These are phyloP conservation scores for Calonectria naviculata DNA, from an alignment of 2,329 filamentous ascomycete genomes.

Conservation along the genomic window DNA sequence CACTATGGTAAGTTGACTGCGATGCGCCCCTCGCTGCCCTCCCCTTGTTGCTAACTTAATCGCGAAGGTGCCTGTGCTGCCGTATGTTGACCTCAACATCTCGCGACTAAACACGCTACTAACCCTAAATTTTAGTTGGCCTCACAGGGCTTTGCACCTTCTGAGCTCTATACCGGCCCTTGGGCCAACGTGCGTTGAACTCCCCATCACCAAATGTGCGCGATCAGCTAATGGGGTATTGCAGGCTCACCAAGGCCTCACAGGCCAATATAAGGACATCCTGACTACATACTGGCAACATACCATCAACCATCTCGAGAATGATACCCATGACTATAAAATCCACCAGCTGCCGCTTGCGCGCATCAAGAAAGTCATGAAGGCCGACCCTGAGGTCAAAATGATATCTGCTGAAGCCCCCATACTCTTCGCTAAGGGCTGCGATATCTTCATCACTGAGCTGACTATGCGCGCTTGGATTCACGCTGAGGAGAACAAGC, in stretches of 20 bases:
- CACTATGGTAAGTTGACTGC: conserved; percentile 75
- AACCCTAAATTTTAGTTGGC: conserved; percentile 71
- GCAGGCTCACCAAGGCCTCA: conserved; percentile 94
- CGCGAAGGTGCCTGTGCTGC: conserved; percentile 58
- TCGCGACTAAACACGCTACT: conserved; percentile 9
- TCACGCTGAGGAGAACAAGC: conserved; percentile 98
- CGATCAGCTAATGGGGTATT: not conserved
- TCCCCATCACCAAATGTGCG: not conserved
- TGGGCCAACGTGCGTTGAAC: conserved; percentile 87
- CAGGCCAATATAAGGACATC: conserved; percentile 94
- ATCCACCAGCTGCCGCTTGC: conserved; percentile 95
- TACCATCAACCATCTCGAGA: conserved; percentile 94
- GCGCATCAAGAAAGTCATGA: conserved; percentile 99
- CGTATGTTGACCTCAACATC: conserved; percentile 43
- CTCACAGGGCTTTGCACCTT: conserved; percentile 87
- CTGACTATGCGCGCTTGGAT: conserved; percentile 99
- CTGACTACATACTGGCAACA: conserved; percentile 99
- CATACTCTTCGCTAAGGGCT: conserved; percentile 97
- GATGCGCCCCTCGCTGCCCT: not conserved
- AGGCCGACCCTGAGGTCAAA: conserved; percentile 98
- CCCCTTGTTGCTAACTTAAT: conserved; percentile 31
- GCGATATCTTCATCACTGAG: conserved; percentile 99
- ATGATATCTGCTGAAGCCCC: conserved; percentile 99
- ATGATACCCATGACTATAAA: conserved; percentile 97
- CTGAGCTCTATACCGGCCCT: conserved; percentile 91